These are phyloP conservation scores for Phellinidium pouzarii DNA, from an alignment of 1,284 basidiomycete genomes.

Conservation along the genomic window DNA sequence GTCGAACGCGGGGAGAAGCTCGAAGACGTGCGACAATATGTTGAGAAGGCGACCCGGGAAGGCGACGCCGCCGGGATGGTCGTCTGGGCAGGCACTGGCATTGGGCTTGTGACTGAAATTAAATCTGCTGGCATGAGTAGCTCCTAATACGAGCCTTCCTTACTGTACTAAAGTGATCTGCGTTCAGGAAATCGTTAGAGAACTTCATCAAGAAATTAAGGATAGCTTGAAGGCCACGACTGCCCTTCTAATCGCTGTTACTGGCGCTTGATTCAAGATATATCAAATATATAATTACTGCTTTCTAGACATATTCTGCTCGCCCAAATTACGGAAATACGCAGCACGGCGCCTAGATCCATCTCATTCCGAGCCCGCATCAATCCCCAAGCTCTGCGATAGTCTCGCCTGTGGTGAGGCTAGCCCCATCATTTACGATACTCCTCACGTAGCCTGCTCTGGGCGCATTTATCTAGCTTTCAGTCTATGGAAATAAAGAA, in stretches of 20 bases:
- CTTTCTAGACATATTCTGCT: background rate
- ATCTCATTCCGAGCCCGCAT: background rate
- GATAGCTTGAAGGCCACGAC: slow-evolving; percentile 27
- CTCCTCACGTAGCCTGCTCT: slow-evolving; percentile 15
- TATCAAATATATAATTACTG: background rate
- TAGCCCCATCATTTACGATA: slow-evolving; percentile 19
- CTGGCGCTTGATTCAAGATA: slow-evolving; percentile 1
- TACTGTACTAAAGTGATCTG: slow-evolving; percentile 8
- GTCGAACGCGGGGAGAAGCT: slow-evolving; percentile 46
- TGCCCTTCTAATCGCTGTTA: slow-evolving; percentile 3
- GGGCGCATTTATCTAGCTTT: slow-evolving; percentile 19
- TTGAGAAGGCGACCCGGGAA: slow-evolving; percentile 35
- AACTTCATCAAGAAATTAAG: slow-evolving; percentile 40
- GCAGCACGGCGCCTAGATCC: no score
- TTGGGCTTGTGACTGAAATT: slow-evolving; percentile 50
- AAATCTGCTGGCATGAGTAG: slow-evolving; percentile 49
- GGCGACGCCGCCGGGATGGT: slow-evolving; percentile 47
- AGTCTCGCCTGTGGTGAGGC: slow-evolving; percentile 16
- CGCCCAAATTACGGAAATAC: background rate
- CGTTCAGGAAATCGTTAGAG: slow-evolving; percentile 41
- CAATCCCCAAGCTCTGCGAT: slow-evolving; percentile 18
- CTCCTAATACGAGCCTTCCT: background rate
- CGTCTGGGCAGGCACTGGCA: slow-evolving; percentile 65
- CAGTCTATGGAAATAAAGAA: slow-evolving; percentile 17
- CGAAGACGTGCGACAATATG: slow-evolving; percentile 37